Conservation (phyloP, 2,329 filamentous ascomycete genomes). For the Ramichloridium luteum region DNA sequence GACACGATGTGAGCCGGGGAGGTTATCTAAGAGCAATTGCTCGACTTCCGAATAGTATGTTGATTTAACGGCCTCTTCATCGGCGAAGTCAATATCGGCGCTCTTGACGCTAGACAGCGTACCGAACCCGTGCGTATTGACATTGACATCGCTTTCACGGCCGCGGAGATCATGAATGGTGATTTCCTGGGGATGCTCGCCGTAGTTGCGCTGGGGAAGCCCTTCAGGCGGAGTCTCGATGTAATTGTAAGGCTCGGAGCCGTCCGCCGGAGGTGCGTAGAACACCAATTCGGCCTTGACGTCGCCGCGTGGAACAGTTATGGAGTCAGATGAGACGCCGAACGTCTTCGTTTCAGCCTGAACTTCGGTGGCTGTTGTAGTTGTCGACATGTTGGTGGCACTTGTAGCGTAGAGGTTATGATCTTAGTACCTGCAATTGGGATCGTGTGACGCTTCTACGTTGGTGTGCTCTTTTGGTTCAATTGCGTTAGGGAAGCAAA, state of each 20-base stretch:
- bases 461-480: no score
- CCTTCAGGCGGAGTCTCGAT: conserved; percentile 53
- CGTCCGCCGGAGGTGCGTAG: conserved; percentile 49
- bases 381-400: conserved; percentile 17
- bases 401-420: no score
- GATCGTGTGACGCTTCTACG: no score
- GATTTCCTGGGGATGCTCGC: conserved; percentile 38
- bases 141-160: conserved; percentile 49
- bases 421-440: no score
- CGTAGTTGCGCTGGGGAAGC: conserved; percentile 54
- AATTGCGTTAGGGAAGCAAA: no score
- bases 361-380: no score
- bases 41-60: conserved; percentile 82
- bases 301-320: conserved; percentile 43
- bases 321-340: conserved; percentile 15
- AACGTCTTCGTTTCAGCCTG: conserved; percentile 20
- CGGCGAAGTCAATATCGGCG: conserved; percentile 47
- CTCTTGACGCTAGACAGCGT: conserved; percentile 45
- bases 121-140: conserved; percentile 66
- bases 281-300: conserved; percentile 54
- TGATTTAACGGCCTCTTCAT: conserved; percentile 55
- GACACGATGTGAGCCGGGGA: conserved; percentile 52
- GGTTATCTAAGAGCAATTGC: conserved; percentile 50
- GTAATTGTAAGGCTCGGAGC: conserved; percentile 43
- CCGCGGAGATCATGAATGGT: conserved; percentile 62